These are phyloP conservation scores for Endogone sp. DNA, from an alignment of 192 early-diverging fungal genomes.

Conservation along the genomic window DNA sequence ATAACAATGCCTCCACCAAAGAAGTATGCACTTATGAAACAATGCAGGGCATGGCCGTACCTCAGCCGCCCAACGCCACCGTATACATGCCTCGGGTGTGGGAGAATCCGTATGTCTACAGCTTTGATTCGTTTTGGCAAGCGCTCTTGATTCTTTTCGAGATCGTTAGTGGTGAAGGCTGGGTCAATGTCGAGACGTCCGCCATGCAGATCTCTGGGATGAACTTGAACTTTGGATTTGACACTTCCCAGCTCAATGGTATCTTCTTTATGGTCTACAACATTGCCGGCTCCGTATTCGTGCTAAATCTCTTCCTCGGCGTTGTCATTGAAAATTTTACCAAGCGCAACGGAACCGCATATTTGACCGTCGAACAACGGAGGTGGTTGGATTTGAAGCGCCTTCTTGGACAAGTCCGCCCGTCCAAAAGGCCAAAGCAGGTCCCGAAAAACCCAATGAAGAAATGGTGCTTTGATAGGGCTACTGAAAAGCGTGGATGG, in stretches of 20 bases:
- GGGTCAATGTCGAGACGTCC: constrained; percentile 46
- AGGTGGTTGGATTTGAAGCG: constrained; percentile 61
- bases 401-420: constrained; percentile 43
- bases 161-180: constrained; percentile 55
- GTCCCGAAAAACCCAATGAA: constrained; percentile 31
- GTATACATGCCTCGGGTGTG: constrained; percentile 50
- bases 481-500: constrained; percentile 39
- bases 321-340: constrained; percentile 58
- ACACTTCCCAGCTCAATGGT: constrained; percentile 41
- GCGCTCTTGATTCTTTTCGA: constrained; percentile 55
- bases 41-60: constrained; percentile 7
- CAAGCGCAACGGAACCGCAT: constrained; percentile 50
- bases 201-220: constrained; percentile 39
- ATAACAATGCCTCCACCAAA: constrained; percentile 15
- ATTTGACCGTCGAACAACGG: constrained; percentile 52
- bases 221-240: constrained; percentile 26
- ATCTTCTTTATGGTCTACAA: constrained; percentile 59
- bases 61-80: constrained; percentile 3
- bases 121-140: constrained; percentile 52
- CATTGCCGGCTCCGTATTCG: constrained; percentile 52
- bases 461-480: constrained; percentile 39
- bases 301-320: constrained; percentile 54
- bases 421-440: constrained; percentile 41
- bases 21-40: constrained; percentile 30
- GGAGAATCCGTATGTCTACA: constrained; percentile 53